A percentile compares a stretch with the other conserved stretches of the same genome.
These are phyloP conservation scores for Curvularia verruculosa DNA, from an alignment of 2,329 filamentous ascomycete genomes.

Conservation along the genomic window DNA sequence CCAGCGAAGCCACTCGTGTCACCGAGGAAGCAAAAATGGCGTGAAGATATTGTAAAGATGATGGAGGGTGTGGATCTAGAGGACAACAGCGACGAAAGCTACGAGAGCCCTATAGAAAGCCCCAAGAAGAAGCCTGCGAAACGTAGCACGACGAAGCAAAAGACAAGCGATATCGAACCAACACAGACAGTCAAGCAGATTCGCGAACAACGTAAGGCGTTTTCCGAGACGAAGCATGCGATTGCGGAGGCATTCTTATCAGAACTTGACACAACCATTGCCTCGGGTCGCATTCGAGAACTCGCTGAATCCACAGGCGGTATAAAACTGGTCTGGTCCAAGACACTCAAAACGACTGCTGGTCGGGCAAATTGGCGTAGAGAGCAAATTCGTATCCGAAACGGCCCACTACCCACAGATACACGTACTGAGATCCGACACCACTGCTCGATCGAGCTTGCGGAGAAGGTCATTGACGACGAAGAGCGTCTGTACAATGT, in stretches of 20 bases:
- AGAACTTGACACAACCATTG: constrained; percentile 72
- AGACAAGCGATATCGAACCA: not conserved
- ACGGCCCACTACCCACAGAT: constrained; percentile 31
- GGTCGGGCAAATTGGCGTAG: constrained; percentile 63
- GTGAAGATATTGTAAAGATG: constrained; percentile 36
- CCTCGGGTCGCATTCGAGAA: constrained; percentile 62
- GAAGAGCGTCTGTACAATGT: constrained; percentile 80
- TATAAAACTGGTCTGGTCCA: constrained; percentile 74
- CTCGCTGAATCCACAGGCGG: constrained; percentile 71
- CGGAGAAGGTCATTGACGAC: constrained; percentile 83
- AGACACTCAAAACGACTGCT: constrained; percentile 79
- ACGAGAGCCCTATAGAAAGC: constrained; percentile 30
- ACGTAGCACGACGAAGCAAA: constrained; percentile 23
- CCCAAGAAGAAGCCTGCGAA: constrained; percentile 25
- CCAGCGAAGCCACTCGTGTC: constrained; percentile 45
- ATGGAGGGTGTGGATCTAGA: constrained; percentile 34
- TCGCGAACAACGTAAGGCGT: constrained; percentile 58
- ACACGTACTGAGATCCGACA: constrained; percentile 55
- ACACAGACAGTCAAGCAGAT: constrained; percentile 29
- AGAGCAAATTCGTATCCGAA: constrained; percentile 50
- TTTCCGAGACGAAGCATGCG: constrained; percentile 66
- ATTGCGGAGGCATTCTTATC: constrained; percentile 68
- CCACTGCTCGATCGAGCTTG: constrained; percentile 81
- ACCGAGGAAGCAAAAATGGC: constrained; percentile 45
- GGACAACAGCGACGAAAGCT: constrained; percentile 32